Conservation (phyloP, 2,329 filamentous ascomycete genomes). For the Fusarium nelsonii region DNA sequence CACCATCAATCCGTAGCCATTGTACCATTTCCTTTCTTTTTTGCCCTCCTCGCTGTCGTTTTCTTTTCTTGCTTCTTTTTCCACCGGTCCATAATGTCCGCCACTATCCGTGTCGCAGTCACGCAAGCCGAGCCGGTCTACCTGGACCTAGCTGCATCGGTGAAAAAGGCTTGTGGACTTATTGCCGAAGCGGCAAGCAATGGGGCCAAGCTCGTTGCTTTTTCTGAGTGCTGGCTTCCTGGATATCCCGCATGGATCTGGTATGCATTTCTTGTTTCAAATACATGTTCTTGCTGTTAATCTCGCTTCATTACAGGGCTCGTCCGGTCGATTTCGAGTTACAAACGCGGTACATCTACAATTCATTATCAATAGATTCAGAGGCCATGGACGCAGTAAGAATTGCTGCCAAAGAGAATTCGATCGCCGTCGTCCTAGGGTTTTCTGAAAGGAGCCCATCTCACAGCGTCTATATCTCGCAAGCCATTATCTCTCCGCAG, state of each 20-base stretch:
- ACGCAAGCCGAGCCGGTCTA: constrained; percentile 48
- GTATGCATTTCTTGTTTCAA: constrained; percentile 22
- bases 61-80: background rate
- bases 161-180: constrained; percentile 45
- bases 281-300: background rate
- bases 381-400: constrained; percentile 55
- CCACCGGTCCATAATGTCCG: constrained; percentile 9
- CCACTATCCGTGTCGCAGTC: constrained; percentile 41
- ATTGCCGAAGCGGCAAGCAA: constrained; percentile 51
- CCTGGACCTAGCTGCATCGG: constrained; percentile 39
- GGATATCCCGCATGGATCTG: constrained; percentile 64
- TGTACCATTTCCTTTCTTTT: background rate
- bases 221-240: constrained; percentile 66
- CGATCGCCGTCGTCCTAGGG: constrained; percentile 59
- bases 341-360: constrained; percentile 54
- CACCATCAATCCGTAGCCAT: background rate
- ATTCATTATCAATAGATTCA: constrained; percentile 57
- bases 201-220: constrained; percentile 66
- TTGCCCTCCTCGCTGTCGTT: background rate
- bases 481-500: constrained; percentile 57
- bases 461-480: constrained; percentile 58
- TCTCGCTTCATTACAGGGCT: constrained; percentile 24
- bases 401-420: constrained; percentile 50
- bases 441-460: constrained; percentile 57
- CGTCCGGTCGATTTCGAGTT: constrained; percentile 42